These are phyloP conservation scores for Haematococcus sp. DNA, from an alignment of 139 green algal genomes.

Conservation along the genomic window DNA sequence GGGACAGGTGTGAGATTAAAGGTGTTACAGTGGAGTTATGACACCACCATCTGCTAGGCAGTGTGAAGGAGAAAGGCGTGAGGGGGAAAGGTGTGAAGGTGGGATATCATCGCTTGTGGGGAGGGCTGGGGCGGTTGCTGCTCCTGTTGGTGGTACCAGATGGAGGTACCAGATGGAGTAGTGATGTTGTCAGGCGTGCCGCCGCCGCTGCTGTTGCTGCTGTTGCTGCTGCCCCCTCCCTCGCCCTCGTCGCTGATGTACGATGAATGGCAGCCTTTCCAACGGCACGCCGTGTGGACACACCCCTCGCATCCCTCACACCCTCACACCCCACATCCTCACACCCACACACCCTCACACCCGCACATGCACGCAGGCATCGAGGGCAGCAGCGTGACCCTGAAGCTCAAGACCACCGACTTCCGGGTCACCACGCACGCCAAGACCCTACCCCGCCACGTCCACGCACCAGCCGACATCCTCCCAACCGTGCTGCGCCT, in stretches of 20 bases:
- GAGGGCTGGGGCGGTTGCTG: neutral
- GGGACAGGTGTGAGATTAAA: neutral
- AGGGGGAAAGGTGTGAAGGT: neutral
- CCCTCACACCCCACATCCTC: neutral
- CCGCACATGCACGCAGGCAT: conserved; percentile 32
- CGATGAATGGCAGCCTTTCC: too few relatives aligned
- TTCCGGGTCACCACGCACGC: conserved; percentile 74
- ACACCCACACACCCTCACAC: neutral
- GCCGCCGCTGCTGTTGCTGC: too few relatives aligned
- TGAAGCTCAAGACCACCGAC: conserved; percentile 80
- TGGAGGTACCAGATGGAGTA: too few relatives aligned
- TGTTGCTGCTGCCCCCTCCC: too few relatives aligned
- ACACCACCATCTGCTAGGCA: too few relatives aligned
- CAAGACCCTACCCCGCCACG: conserved; percentile 57
- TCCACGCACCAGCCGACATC: conserved; percentile 57
- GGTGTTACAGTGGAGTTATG: too few relatives aligned
- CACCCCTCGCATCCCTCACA: neutral
- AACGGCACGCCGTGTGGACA: neutral
- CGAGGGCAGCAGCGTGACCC: conserved; percentile 72
- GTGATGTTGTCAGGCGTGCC: too few relatives aligned
- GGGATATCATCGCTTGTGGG: neutral
- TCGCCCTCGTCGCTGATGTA: too few relatives aligned
- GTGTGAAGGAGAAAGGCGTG: neutral
- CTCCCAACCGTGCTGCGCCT: conserved; percentile 52
- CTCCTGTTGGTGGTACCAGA: too few relatives aligned